Base-by-base conservation (phyloP, 768 basidiomycete species). In the Collybiopsis luxurians region DNA sequence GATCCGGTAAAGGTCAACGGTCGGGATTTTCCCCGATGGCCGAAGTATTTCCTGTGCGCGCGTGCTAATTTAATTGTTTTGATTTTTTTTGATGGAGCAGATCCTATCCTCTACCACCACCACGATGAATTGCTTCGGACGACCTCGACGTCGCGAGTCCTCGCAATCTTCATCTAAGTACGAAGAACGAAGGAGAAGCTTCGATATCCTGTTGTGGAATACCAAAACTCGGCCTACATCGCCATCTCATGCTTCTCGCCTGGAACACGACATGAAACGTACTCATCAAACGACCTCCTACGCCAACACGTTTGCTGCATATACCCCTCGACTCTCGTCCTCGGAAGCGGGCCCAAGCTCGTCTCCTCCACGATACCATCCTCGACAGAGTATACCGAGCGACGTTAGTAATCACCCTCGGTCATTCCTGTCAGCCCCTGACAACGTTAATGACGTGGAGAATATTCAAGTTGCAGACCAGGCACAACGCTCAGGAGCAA, bases 381-480 rank as follows among this genome's bases (percentile, higher is more conserved):
- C 50, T 15, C 50, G 31, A 36, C 50, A 51, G 24, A 51, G 24
- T n/a, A 51, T 51, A 13, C 50, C 50, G 6, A 51, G 50, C 50
- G 50, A 51, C n/a, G 50, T 51, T 34, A 17, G 36, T 39, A 51
- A 3, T 42, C 36, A 9, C 23, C 12, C 15, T 27, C 24, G 23
- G 40, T 42, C 40, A 17, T 42, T 42, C 40, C 17, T 21, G 19
- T 15, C 13, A 21, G n/a, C 44, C 3, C 24, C 11, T 24, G n/a
- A 31, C 17, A 13, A 4, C 15, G 31, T 5, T 6, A 13, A 34
- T 34, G 31, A 34, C 31, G 13, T 24, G 23, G 21, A 24, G 34
- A 38, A 17, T 19, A 53, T 53, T 21, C 39, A 23, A 38, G 23
- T 39, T 24, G 19, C 17, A 28, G 21, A 30, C 19, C 38, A n/a